Evolutionary conservation across 306 rosid genomes (phyloP).

Genomic region (Rosa persica): DNA sequence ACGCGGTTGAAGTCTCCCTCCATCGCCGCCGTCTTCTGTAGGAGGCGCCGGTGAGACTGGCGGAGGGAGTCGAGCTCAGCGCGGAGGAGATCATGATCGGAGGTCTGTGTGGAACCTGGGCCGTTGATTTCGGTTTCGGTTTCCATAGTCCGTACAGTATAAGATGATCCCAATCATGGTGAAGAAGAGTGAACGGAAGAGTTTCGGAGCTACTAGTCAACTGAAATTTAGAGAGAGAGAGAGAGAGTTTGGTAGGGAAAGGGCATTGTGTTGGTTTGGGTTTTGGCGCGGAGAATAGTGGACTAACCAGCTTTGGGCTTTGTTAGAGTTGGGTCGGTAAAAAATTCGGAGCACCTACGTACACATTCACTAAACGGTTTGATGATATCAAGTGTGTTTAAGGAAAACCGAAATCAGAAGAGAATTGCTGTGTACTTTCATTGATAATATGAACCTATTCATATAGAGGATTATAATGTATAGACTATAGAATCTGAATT

Average conservation of each 20-base stretch:
- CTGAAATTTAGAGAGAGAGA: background rate
- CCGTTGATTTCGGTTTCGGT: background rate
- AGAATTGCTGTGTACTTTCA: too few relatives aligned
- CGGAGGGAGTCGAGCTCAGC: slow-evolving; percentile 38
- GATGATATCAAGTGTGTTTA: too few relatives aligned
- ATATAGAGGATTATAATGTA: too few relatives aligned
- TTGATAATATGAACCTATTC: too few relatives aligned
- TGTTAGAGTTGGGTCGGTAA: too few relatives aligned
- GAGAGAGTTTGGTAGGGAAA: background rate
- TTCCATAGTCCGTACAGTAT: slow-evolving; percentile 44
- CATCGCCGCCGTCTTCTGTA: slow-evolving; percentile 9
- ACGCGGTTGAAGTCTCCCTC: slow-evolving; percentile 19
- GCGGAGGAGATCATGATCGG: slow-evolving; percentile 20
- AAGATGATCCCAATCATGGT: slow-evolving; percentile 25
- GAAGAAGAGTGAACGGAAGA: slow-evolving; percentile 10
- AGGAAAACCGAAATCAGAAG: too few relatives aligned
- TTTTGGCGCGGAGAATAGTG: background rate
- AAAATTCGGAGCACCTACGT: too few relatives aligned
- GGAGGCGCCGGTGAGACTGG: slow-evolving; percentile 28
- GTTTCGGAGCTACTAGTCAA: slow-evolving; percentile 61
- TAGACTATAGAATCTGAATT: too few relatives aligned
- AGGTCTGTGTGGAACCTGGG: slow-evolving; percentile 1
- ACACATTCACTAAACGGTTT: too few relatives aligned
- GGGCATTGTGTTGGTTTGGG: background rate
- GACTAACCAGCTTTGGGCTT: background rate